Conservation (phyloP, 257 asterid genomes). For the Lycium barbarum region DNA sequence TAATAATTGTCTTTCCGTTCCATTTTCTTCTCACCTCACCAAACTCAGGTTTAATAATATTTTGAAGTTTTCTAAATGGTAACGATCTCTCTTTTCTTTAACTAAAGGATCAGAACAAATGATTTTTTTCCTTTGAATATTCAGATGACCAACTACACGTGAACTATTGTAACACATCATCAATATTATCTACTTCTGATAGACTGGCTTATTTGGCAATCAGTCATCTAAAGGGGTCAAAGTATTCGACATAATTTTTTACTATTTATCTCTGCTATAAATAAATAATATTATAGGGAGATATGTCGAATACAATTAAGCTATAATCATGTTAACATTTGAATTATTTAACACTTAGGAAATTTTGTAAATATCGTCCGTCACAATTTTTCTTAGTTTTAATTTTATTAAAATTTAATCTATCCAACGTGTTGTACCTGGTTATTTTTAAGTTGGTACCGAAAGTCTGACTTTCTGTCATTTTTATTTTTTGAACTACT, state of each 20-base stretch:
- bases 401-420: too few relatives aligned
- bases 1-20: neutral
- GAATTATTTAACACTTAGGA: neutral
- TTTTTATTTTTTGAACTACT: too few relatives aligned
- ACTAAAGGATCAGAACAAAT: neutral
- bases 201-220: neutral
- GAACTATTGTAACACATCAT: slow-evolving; percentile 11
- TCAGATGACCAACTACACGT: neutral
- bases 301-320: neutral
- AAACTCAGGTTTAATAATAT: neutral
- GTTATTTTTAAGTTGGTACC: too few relatives aligned
- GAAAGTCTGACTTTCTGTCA: too few relatives aligned
- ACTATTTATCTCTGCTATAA: neutral
- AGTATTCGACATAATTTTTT: neutral
- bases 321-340: too few relatives aligned
- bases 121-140: neutral
- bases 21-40: neutral
- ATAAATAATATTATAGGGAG: neutral
- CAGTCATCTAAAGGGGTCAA: neutral
- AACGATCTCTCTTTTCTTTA: neutral
- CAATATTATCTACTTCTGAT: neutral
- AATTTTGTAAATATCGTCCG: too few relatives aligned
- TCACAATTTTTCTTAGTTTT: too few relatives aligned
- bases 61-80: neutral
- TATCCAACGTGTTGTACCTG: neutral